A percentile compares a stretch with the other conserved stretches of the same genome.
Conservation (phyloP, 306 rosid genomes). For the Alnus glutinosa region DNA sequence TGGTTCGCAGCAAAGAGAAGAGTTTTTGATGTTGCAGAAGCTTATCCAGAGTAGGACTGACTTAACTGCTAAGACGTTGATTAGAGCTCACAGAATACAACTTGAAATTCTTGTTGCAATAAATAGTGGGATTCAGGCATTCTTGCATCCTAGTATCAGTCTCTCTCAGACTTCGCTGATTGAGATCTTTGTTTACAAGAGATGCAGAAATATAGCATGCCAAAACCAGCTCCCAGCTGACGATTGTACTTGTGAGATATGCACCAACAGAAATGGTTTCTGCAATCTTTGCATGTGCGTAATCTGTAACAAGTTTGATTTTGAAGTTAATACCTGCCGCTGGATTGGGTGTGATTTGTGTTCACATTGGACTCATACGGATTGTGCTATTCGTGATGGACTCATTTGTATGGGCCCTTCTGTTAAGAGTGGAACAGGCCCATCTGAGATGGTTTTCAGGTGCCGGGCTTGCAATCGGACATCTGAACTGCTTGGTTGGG, state of each 20-base stretch:
- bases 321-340: slow-evolving; percentile 96
- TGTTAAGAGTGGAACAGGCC: slow-evolving; percentile 69
- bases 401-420: slow-evolving; percentile 79
- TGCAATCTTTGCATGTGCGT: slow-evolving; percentile 99
- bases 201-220: slow-evolving; percentile 95
- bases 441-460: slow-evolving; percentile 89
- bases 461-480: slow-evolving; percentile 94
- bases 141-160: slow-evolving; percentile 88
- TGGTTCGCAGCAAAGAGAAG: slow-evolving; percentile 81
- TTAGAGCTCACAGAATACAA: slow-evolving; percentile 86
- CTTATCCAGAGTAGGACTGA: slow-evolving; percentile 80
- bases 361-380: slow-evolving; percentile 99
- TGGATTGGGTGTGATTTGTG: slow-evolving; percentile 98
- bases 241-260: slow-evolving; percentile 90
- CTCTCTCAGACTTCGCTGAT: slow-evolving; percentile 81
- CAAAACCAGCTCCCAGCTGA: slow-evolving; percentile 93
- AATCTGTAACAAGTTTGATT: slow-evolving; percentile 95
- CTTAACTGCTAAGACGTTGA: slow-evolving; percentile 83
- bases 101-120: slow-evolving; percentile 93
- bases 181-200: slow-evolving; percentile 83
- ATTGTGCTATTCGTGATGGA: slow-evolving; percentile 95
- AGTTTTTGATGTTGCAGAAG: slow-evolving; percentile 81
- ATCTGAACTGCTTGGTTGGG: slow-evolving; percentile 97
- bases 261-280: slow-evolving; percentile 83
- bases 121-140: slow-evolving; percentile 93